These are phyloP conservation scores for Catunica adiposa DNA, from an alignment of 2,329 filamentous ascomycete species.

Conservation along the genomic window DNA sequence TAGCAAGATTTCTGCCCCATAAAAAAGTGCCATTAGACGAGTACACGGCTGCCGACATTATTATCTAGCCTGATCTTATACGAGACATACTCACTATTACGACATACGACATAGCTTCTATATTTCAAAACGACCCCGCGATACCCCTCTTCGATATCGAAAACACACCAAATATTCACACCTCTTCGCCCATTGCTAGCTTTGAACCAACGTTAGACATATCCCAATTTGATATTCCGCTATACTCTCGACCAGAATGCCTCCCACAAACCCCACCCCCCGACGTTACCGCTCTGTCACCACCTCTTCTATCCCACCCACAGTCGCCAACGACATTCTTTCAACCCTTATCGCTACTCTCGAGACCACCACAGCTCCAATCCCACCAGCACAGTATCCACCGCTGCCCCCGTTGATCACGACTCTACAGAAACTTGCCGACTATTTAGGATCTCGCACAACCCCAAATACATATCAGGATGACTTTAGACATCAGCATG, in stretches of 20 bases:
- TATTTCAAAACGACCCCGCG: neutral
- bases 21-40: neutral
- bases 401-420: slow-evolving; percentile 33
- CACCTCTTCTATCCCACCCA: slow-evolving; percentile 37
- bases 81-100: neutral
- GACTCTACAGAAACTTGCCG: slow-evolving; percentile 47
- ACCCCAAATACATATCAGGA: slow-evolving; percentile 45
- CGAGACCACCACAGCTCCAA: slow-evolving; percentile 23
- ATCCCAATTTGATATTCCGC: neutral
- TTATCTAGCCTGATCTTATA: too few species aligned
- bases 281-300: slow-evolving; percentile 49
- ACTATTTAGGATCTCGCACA: slow-evolving; percentile 35
- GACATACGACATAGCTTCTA: neutral
- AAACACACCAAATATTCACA: neutral
- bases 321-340: slow-evolving; percentile 45
- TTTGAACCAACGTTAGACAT: neutral
- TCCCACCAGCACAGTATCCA: slow-evolving; percentile 25
- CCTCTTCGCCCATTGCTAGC: neutral
- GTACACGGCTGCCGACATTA: neutral
- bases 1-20: too few species aligned
- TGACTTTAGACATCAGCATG: slow-evolving; percentile 64
- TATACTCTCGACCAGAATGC: neutral
- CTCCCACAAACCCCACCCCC: slow-evolving; percentile 22
- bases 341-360: slow-evolving; percentile 36
- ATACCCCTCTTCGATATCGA: neutral